phyloP scores from a whole-genome alignment of 75 land plant genomes.

The Adiantum capillusveneris region DNA sequence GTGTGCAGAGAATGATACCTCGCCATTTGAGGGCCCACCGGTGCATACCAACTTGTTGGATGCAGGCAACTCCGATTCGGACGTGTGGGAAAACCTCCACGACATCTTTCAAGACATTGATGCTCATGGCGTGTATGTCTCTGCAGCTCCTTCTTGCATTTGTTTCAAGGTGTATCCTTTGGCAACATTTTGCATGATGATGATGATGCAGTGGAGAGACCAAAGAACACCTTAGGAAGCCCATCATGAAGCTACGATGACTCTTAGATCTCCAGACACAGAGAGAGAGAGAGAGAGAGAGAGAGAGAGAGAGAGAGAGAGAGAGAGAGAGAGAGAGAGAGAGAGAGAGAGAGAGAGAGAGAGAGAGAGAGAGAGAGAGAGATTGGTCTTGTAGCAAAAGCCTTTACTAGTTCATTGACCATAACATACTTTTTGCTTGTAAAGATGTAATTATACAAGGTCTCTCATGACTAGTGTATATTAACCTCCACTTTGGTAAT shows the following conservation, averaged over 20 bases:
- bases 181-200: background rate
- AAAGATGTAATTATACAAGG: too few relatives aligned
- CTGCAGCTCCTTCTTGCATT: background rate
- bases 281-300: too few relatives aligned
- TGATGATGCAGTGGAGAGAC: constrained; percentile 9
- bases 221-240: constrained; percentile 18
- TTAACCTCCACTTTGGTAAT: too few relatives aligned
- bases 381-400: too few relatives aligned
- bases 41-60: background rate
- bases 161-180: constrained; percentile 2
- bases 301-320: too few relatives aligned
- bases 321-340: too few relatives aligned
- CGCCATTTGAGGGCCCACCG: background rate
- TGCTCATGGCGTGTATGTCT: constrained; percentile 4
- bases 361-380: too few relatives aligned
- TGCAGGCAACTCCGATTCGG: constrained; percentile 3
- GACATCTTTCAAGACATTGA: constrained; percentile 24
- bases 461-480: too few relatives aligned
- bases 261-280: constrained; percentile 17
- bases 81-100: constrained; percentile 26
- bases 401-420: too few relatives aligned
- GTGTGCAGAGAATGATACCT: background rate
- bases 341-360: too few relatives aligned
- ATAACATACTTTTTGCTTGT: too few relatives aligned
- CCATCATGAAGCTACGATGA: constrained; percentile 24